Conservation (phyloP, 2,329 filamentous ascomycete species). For the Penicillium sp. region DNA sequence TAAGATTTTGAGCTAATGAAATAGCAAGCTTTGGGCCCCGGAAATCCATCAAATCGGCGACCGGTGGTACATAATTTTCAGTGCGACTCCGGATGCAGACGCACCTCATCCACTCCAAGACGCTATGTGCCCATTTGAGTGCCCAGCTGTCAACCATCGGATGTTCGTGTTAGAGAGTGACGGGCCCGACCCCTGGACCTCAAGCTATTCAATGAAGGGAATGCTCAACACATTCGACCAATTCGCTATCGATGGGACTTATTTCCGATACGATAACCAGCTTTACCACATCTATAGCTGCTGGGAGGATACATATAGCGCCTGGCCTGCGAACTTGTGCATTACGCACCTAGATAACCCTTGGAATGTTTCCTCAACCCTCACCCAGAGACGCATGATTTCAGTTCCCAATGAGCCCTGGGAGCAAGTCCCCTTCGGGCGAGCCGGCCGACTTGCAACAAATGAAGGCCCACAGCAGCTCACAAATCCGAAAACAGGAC, state of each 20-base stretch:
- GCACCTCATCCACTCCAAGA: conserved; percentile 52
- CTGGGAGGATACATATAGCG: conserved; percentile 44
- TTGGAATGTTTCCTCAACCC: conserved; percentile 51
- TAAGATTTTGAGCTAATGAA: conserved; percentile 47
- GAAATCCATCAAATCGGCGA: conserved; percentile 54
- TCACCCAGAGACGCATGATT: conserved; percentile 53
- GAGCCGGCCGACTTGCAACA: conserved; percentile 47
- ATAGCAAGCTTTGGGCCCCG: conserved; percentile 56
- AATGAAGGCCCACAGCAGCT: conserved; percentile 59
- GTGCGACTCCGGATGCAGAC: conserved; percentile 54
- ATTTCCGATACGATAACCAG: conserved; percentile 50
- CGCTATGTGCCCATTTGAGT: conserved; percentile 54
- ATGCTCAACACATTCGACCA: conserved; percentile 57
- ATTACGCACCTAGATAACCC: conserved; percentile 53
- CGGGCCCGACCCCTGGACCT: conserved; percentile 50
- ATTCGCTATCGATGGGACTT: conserved; percentile 60
- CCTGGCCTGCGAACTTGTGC: conserved; percentile 58
- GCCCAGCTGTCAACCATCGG: conserved; percentile 56
- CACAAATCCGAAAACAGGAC: conserved; percentile 51
- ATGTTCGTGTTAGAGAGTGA: conserved; percentile 56
- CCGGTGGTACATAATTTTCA: conserved; percentile 59
- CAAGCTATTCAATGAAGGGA: conserved; percentile 50
- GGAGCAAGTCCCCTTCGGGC: conserved; percentile 56
- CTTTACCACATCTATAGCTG: conserved; percentile 49
- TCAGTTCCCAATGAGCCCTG: conserved; percentile 53